phyloP scores from a whole-genome alignment of 768 basidiomycete genomes.

The Agrocybe praecox region DNA sequence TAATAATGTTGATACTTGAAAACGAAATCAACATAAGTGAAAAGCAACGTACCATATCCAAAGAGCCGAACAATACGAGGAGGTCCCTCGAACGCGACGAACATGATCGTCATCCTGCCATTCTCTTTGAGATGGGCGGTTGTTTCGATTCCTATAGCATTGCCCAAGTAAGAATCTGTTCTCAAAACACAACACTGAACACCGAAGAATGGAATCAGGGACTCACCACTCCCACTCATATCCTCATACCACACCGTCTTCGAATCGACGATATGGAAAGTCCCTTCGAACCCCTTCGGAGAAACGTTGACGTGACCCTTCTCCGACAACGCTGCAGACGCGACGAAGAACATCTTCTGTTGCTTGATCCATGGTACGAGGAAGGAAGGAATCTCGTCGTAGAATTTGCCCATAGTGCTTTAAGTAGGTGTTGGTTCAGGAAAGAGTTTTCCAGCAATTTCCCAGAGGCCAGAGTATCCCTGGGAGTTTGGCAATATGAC shows the following conservation, averaged over 20 bases:
- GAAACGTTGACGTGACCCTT: slow-evolving; percentile 68
- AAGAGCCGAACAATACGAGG: slow-evolving; percentile 62
- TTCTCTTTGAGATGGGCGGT: slow-evolving; percentile 62
- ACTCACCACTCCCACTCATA: slow-evolving; percentile 61
- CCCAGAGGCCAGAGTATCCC: not conserved
- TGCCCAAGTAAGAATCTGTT: no score
- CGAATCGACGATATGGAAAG: slow-evolving; percentile 51
- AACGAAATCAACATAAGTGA: not conserved
- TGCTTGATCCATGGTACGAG: slow-evolving; percentile 52
- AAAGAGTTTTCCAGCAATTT: not conserved
- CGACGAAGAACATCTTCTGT: slow-evolving; percentile 69
- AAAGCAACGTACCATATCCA: slow-evolving; percentile 45
- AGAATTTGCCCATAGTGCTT: slow-evolving; percentile 53
- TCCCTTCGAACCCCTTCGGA: slow-evolving; percentile 54
- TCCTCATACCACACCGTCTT: slow-evolving; percentile 70
- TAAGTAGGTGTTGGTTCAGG: not conserved
- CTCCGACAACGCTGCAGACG: slow-evolving; percentile 55
- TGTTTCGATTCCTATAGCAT: not conserved
- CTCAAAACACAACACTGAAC: no score
- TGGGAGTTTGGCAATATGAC: not conserved
- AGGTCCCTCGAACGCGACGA: slow-evolving; percentile 61
- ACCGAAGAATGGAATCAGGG: no score
- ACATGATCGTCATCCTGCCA: slow-evolving; percentile 61
- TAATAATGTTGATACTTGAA: not conserved
- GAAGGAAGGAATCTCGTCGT: slow-evolving; percentile 51